phyloP scores from a whole-genome alignment of 2,329 filamentous ascomycete species.

The Cladophialophora carrionii region DNA sequence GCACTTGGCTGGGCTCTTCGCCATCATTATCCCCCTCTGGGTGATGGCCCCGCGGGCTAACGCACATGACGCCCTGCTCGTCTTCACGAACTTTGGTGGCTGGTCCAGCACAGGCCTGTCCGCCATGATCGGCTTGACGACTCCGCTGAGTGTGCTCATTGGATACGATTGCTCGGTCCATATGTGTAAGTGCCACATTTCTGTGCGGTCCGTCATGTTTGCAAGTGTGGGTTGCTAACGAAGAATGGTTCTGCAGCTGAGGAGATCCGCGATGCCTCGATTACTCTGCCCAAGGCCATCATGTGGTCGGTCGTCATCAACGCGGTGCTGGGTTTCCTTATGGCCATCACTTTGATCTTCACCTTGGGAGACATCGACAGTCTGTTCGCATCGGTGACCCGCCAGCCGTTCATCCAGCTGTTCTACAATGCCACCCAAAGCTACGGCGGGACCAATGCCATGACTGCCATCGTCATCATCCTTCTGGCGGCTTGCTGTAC shows the following conservation, averaged over 20 bases:
- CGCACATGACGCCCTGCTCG: conserved; percentile 51
- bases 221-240: neutral
- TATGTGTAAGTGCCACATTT: conserved; percentile 46
- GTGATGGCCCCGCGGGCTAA: conserved; percentile 42
- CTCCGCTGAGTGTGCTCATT: conserved; percentile 48
- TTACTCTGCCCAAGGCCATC: conserved; percentile 55
- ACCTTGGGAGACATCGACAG: conserved; percentile 45
- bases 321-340: conserved; percentile 52
- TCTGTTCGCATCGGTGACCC: conserved; percentile 47
- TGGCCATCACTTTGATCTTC: conserved; percentile 51
- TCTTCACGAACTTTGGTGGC: conserved; percentile 51
- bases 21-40: conserved; percentile 43
- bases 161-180: conserved; percentile 52
- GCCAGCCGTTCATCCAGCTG: conserved; percentile 56
- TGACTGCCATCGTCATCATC: conserved; percentile 52
- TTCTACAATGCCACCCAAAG: conserved; percentile 53
- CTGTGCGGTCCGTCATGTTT: neutral
- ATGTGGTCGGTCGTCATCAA: conserved; percentile 54
- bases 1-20: conserved; percentile 43
- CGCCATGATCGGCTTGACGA: conserved; percentile 47
- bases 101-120: conserved; percentile 50
- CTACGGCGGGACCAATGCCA: conserved; percentile 49
- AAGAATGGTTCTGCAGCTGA: conserved; percentile 42
- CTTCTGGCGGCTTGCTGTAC: conserved; percentile 54
- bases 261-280: conserved; percentile 54